phyloP scores from a whole-genome alignment of 2,329 filamentous ascomycete genomes.

The Diaporthe batatas region DNA sequence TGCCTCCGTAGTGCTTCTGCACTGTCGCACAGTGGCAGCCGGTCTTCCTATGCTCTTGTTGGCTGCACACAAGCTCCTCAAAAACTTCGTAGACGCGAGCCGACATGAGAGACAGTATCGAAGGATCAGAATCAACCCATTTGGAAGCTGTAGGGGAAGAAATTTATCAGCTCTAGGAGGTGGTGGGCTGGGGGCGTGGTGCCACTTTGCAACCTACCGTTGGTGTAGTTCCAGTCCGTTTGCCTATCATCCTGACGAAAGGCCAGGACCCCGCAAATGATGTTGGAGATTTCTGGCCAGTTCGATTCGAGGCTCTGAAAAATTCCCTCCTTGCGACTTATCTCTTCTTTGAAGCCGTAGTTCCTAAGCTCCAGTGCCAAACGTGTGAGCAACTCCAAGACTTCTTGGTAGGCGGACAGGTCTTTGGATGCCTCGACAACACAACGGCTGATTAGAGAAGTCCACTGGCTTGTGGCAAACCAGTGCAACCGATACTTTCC shows the following conservation, averaged over 20 bases:
- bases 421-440: conserved; percentile 32
- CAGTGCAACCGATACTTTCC: conserved; percentile 40
- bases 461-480: conserved; percentile 38
- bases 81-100: conserved; percentile 19
- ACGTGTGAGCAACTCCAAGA: conserved; percentile 35
- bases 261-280: conserved; percentile 15
- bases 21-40: conserved; percentile 24
- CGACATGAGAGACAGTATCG: conserved; percentile 27
- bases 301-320: conserved; percentile 21
- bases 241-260: conserved; percentile 22
- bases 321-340: conserved; percentile 29
- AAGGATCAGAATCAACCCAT: conserved; percentile 25
- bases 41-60: neutral
- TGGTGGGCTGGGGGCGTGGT: neutral
- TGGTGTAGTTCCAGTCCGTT: conserved; percentile 29
- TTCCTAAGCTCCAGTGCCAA: conserved; percentile 37
- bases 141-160: neutral
- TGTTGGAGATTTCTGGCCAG: conserved; percentile 27
- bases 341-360: conserved; percentile 15
- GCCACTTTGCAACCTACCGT: conserved; percentile 14
- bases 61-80: conserved; percentile 13
- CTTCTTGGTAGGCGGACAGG: conserved; percentile 36
- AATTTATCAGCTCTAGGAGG: neutral
- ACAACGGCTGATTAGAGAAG: conserved; percentile 29
- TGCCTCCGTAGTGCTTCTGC: neutral